These are phyloP conservation scores for Gremmenia infestans DNA, from an alignment of 2,329 filamentous ascomycete genomes.

Conservation along the genomic window DNA sequence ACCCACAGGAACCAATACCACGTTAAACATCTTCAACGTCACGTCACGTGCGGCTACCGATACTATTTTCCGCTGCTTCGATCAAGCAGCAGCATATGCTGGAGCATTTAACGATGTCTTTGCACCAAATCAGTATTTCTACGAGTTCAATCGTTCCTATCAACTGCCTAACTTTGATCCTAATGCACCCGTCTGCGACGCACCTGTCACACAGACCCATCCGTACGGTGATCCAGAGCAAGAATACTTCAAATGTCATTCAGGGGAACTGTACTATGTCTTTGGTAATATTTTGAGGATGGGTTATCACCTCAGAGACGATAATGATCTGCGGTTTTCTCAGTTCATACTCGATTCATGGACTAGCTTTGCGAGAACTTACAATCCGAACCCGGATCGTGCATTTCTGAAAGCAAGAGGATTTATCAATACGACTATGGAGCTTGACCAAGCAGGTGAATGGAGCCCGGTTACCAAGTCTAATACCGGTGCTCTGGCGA, in stretches of 20 bases:
- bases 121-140: conserved; percentile 31
- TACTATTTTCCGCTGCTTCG: conserved; percentile 26
- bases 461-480: conserved; percentile 18
- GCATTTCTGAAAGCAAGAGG: conserved; percentile 22
- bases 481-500: not conserved
- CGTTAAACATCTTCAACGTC: conserved; percentile 30
- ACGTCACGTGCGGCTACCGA: conserved; percentile 30
- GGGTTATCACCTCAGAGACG: conserved; percentile 27
- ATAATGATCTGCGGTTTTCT: conserved; percentile 26
- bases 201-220: conserved; percentile 20
- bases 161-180: conserved; percentile 20
- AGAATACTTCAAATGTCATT: conserved; percentile 35
- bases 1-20: conserved; percentile 12
- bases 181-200: conserved; percentile 23
- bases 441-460: conserved; percentile 17
- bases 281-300: conserved; percentile 29
- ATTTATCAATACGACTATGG: conserved; percentile 18
- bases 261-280: conserved; percentile 30
- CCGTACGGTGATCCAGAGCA: conserved; percentile 29
- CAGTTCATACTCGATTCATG: conserved; percentile 26
- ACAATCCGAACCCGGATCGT: conserved; percentile 20
- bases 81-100: conserved; percentile 28
- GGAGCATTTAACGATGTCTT: conserved; percentile 25
- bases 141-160: conserved; percentile 33
- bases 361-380: conserved; percentile 26